phyloP scores from a whole-genome alignment of 768 basidiomycete genomes.

The Filobasidium floriforme region DNA sequence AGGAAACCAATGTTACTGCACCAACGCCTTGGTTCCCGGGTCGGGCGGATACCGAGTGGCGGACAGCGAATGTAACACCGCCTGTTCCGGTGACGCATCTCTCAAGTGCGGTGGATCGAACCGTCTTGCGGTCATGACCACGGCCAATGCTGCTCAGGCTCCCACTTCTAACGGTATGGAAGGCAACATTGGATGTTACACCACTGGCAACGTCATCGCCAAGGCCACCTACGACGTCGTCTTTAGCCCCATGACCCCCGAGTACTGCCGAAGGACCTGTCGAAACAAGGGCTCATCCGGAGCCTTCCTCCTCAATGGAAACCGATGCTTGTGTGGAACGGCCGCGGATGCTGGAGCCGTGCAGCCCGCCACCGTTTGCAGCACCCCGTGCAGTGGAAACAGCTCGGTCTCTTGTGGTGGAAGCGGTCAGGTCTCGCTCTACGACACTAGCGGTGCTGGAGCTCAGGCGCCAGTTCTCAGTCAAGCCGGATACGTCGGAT shows the following conservation, averaged over 20 bases:
- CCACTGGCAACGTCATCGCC: slow-evolving; percentile 10
- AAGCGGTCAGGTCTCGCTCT: slow-evolving; percentile 23
- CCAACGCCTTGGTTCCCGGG: neutral
- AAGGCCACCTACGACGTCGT: slow-evolving; percentile 8
- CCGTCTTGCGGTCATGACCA: slow-evolving; percentile 23
- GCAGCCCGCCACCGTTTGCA: slow-evolving; percentile 24
- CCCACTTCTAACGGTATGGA: slow-evolving; percentile 10
- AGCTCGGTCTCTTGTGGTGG: slow-evolving; percentile 28
- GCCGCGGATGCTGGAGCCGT: slow-evolving; percentile 20
- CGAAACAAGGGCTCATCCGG: slow-evolving; percentile 25
- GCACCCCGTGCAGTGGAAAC: slow-evolving; percentile 22
- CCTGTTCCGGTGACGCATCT: slow-evolving; percentile 22
- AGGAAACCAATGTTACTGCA: slow-evolving; percentile 19
- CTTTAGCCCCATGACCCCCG: slow-evolving; percentile 27
- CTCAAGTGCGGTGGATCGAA: slow-evolving; percentile 27
- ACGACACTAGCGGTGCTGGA: slow-evolving; percentile 26
- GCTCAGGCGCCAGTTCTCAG: slow-evolving; percentile 16
- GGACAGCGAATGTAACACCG: slow-evolving; percentile 14
- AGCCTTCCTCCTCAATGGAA: slow-evolving; percentile 29
- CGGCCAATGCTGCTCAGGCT: slow-evolving; percentile 9
- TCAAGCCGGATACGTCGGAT: slow-evolving; percentile 29
- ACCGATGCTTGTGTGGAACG: slow-evolving; percentile 34
- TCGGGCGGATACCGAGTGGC: slow-evolving; percentile 14
- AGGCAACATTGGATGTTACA: slow-evolving; percentile 20
- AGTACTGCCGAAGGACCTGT: slow-evolving; percentile 35